Evolutionary conservation across 2,329 filamentous ascomycete species (phyloP).

Genomic region (Calonectria pauciramosa): DNA sequence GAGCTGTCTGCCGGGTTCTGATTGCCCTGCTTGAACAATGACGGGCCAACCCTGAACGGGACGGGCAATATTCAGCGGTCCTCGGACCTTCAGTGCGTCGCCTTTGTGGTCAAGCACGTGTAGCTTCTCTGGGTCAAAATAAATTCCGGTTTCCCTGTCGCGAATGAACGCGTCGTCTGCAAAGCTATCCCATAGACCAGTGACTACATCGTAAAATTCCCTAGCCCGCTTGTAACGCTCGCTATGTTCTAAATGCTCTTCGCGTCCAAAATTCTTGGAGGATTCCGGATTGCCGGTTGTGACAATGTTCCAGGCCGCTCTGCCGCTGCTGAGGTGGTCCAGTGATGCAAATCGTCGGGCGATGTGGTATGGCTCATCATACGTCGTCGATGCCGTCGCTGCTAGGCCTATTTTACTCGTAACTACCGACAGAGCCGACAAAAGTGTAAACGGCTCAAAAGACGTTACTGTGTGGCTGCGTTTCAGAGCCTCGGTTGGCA

Average conservation of each 20-base stretch:
- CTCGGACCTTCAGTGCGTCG: conserved; percentile 41
- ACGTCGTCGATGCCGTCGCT: conserved; percentile 67
- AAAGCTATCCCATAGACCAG: conserved; percentile 67
- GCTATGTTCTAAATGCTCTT: conserved; percentile 63
- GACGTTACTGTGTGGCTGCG: conserved; percentile 71
- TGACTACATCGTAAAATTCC: conserved; percentile 67
- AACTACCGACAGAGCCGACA: conserved; percentile 63
- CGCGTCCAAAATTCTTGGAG: conserved; percentile 64
- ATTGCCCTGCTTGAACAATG: conserved; percentile 68
- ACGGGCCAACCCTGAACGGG: conserved; percentile 69
- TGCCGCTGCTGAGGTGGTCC: conserved; percentile 64
- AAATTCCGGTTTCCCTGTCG: conserved; percentile 61
- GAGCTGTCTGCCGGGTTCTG: conserved; percentile 64
- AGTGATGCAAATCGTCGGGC: conserved; percentile 67
- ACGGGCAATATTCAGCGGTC: conserved; percentile 65
- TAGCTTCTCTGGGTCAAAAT: conserved; percentile 64
- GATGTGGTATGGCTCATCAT: conserved; percentile 67
- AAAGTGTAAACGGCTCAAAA: conserved; percentile 68
- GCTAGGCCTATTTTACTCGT: conserved; percentile 66
- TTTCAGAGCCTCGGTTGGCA: conserved; percentile 69
- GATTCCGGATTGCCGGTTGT: conserved; percentile 67
- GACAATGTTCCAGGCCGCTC: conserved; percentile 68
- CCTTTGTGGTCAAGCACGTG: conserved; percentile 66
- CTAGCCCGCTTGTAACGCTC: conserved; percentile 65
- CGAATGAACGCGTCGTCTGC: conserved; percentile 68